These are phyloP conservation scores for Aureobasidium sp. DNA, from an alignment of 2,329 filamentous ascomycete genomes.

Conservation along the genomic window DNA sequence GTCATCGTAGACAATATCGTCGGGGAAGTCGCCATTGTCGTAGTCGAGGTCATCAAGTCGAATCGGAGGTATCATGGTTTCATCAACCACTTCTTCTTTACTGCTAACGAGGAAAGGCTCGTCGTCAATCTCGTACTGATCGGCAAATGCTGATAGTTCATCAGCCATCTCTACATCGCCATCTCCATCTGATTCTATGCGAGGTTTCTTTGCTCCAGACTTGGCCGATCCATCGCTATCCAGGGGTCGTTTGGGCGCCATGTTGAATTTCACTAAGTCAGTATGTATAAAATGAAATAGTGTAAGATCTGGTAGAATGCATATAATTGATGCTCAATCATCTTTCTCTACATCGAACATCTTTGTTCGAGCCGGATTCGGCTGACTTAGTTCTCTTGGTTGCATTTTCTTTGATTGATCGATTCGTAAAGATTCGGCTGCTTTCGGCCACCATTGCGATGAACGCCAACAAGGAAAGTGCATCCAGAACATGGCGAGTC, in stretches of 20 bases:
- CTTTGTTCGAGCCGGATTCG: background rate
- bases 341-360: background rate
- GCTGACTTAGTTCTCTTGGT: background rate
- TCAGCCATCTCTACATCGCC: background rate
- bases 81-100: background rate
- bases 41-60: background rate
- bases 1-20: background rate
- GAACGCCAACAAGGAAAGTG: background rate
- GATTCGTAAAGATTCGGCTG: background rate
- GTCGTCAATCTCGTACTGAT: background rate
- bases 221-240: background rate
- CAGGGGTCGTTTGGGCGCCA: background rate
- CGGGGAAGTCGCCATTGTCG: background rate
- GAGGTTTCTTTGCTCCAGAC: background rate
- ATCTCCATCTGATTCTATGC: background rate
- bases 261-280: background rate
- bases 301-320: background rate
- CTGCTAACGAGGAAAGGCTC: background rate
- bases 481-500: background rate
- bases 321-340: background rate
- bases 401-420: background rate
- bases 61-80: background rate
- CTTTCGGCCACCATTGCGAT: background rate
- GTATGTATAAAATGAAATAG: background rate
- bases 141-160: background rate